These are phyloP conservation scores for Cicer bijugum DNA, from an alignment of 306 rosid genomes.

Conservation along the genomic window DNA sequence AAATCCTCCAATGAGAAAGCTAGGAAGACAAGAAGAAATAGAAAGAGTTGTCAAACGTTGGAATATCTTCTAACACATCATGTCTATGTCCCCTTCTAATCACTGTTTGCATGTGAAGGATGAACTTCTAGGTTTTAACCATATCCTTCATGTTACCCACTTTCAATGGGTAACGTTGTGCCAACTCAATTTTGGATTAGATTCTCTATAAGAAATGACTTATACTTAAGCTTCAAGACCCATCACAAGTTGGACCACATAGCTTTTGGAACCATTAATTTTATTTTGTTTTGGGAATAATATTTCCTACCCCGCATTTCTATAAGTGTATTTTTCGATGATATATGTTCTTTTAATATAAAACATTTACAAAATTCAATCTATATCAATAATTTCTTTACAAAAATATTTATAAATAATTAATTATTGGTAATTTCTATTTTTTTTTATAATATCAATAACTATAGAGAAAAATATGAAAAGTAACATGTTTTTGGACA, in stretches of 20 bases:
- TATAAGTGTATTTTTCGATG: too few relatives aligned
- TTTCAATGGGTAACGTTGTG: slow-evolving; percentile 47
- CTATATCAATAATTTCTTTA: too few relatives aligned
- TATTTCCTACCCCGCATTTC: too few relatives aligned
- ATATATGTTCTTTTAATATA: too few relatives aligned
- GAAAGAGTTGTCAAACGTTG: slow-evolving; percentile 48
- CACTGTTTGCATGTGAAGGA: slow-evolving; percentile 58
- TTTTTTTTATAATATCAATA: too few relatives aligned
- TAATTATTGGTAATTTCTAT: too few relatives aligned
- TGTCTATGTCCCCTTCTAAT: slow-evolving; percentile 69
- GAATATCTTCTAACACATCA: slow-evolving; percentile 56
- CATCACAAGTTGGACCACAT: slow-evolving; percentile 42
- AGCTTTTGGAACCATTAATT: slow-evolving; percentile 49
- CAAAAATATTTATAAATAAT: too few relatives aligned
- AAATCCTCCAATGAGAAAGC: slow-evolving; percentile 46
- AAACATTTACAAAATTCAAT: too few relatives aligned
- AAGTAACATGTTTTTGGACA: too few relatives aligned
- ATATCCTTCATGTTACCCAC: not conserved
- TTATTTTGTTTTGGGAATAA: too few relatives aligned
- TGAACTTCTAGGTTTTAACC: slow-evolving; percentile 49
- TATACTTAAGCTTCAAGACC: slow-evolving; percentile 41
- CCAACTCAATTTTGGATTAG: slow-evolving; percentile 47
- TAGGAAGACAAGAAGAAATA: slow-evolving; percentile 53
- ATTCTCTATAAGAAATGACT: slow-evolving; percentile 42
- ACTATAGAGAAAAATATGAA: too few relatives aligned